phyloP scores from a whole-genome alignment of 148 eudicot species.

The Rhododendron vialii region DNA sequence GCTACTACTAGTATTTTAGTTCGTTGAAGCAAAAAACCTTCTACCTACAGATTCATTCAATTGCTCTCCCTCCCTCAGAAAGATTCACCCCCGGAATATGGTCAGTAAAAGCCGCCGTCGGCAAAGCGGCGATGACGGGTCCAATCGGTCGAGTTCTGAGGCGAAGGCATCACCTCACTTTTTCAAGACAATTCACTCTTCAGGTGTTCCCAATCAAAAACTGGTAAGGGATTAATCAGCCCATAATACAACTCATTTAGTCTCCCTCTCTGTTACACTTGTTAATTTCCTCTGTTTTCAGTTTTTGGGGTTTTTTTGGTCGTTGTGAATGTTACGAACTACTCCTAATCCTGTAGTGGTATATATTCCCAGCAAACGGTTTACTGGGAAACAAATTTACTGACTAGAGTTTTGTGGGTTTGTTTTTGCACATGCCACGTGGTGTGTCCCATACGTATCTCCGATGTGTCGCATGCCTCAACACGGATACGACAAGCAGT shows the following conservation, averaged over 20 bases:
- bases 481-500: too few species aligned
- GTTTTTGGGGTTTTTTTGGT: neutral
- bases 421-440: neutral
- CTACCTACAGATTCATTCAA: neutral
- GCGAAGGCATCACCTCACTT: constrained; percentile 3
- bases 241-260: neutral
- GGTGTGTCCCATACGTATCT: too few species aligned
- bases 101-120: neutral
- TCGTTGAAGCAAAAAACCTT: neutral
- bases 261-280: too few species aligned
- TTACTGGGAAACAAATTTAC: too few species aligned
- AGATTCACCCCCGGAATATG: neutral
- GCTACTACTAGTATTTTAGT: neutral
- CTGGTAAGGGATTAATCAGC: constrained; percentile 4
- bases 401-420: neutral
- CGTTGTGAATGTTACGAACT: too few species aligned
- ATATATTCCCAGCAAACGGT: neutral
- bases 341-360: too few species aligned
- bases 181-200: constrained; percentile 7
- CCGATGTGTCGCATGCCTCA: too few species aligned
- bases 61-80: neutral
- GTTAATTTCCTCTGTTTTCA: neutral
- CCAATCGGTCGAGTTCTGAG: neutral
- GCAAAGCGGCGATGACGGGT: neutral
- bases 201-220: neutral